Evolutionary conservation across 257 asterid genomes (phyloP).

Genomic region (Solanum sparsipilum): DNA sequence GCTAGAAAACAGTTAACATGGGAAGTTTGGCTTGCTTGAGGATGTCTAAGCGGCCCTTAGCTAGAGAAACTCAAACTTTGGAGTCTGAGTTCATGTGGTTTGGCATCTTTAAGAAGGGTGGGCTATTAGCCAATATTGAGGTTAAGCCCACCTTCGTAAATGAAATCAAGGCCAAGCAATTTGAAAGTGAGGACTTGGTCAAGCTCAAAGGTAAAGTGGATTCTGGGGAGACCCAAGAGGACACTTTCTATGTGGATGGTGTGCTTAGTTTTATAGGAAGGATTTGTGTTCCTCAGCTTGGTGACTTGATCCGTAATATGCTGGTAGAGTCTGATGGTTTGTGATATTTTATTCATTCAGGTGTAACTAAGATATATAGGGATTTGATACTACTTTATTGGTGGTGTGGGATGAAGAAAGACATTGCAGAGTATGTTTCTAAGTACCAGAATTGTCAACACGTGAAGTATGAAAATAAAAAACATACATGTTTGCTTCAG

Average conservation of each 20-base stretch:
- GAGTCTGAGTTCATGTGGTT: no score
- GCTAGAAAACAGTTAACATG: not conserved
- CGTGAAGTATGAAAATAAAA: no score
- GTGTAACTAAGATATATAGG: no score
- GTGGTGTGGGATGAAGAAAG: not conserved
- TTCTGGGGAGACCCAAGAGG: not conserved
- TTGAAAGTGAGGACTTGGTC: not conserved
- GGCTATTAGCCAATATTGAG: not conserved
- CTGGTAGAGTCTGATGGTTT: fast-evolving
- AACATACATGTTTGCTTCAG: not conserved
- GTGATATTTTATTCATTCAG: not conserved
- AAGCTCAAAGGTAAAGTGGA: not conserved
- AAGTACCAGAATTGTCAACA: no score
- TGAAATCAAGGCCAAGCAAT: not conserved
- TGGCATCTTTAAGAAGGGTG: not conserved
- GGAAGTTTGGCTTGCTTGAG: not conserved
- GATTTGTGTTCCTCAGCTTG: not conserved
- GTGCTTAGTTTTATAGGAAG: not conserved
- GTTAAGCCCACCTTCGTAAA: not conserved
- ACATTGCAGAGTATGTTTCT: not conserved
- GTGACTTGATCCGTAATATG: no score
- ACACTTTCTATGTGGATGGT: no score
- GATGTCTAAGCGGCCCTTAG: not conserved
- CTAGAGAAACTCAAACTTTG: not conserved
- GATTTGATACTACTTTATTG: not conserved